A percentile compares a stretch with the other conserved stretches of the same genome.
phyloP scores from a whole-genome alignment of 768 basidiomycete species.

The Pulveroboletus sp. region DNA sequence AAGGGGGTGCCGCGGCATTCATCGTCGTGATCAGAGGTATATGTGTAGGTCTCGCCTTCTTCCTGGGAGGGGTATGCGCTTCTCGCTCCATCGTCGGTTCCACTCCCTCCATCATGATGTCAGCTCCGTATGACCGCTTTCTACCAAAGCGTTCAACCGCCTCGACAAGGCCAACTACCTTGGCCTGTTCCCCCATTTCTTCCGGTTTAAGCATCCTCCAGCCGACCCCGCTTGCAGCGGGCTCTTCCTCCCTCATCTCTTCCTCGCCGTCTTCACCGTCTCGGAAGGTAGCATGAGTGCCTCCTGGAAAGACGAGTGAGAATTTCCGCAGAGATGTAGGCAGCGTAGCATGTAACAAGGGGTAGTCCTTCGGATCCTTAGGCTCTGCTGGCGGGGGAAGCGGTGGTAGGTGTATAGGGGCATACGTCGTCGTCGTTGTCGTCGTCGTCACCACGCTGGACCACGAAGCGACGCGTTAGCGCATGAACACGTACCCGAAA shows the following conservation, averaged over 20 bases:
- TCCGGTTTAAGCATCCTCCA: slow-evolving; percentile 76
- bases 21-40: slow-evolving; percentile 59
- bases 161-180: slow-evolving; percentile 64
- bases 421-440: slow-evolving; percentile 84
- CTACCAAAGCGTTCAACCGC: slow-evolving; percentile 78
- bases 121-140: slow-evolving; percentile 51
- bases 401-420: slow-evolving; percentile 78
- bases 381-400: slow-evolving; percentile 68
- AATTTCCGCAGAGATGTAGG: slow-evolving; percentile 71
- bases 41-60: slow-evolving; percentile 67
- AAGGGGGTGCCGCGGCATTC: slow-evolving; percentile 74
- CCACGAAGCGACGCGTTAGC: slow-evolving; percentile 23
- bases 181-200: slow-evolving; percentile 45
- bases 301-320: slow-evolving; percentile 76
- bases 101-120: slow-evolving; percentile 71
- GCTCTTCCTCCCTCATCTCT: slow-evolving; percentile 71
- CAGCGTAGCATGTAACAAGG: slow-evolving; percentile 69
- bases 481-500: background rate
- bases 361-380: slow-evolving; percentile 77
- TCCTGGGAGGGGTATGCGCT: slow-evolving; percentile 55
- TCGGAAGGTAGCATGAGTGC: slow-evolving; percentile 73
- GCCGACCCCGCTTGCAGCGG: slow-evolving; percentile 57
- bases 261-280: slow-evolving; percentile 62
- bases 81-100: slow-evolving; percentile 50
- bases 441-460: slow-evolving; percentile 85